phyloP scores from a whole-genome alignment of 345 rosid genomes.

The Hypericum androsaemum region DNA sequence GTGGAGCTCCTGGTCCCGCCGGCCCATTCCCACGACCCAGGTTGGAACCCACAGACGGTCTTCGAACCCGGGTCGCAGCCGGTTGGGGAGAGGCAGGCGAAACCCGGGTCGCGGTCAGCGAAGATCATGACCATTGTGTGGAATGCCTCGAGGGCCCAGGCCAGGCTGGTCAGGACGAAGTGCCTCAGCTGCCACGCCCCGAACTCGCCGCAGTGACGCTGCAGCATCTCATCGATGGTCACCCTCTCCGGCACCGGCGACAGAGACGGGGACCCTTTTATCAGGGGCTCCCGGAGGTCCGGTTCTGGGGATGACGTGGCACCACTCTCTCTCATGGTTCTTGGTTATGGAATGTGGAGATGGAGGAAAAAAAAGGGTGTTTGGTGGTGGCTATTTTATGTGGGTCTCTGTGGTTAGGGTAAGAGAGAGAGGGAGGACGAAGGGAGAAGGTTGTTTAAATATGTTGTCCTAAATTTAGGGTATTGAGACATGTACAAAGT shows the following conservation, averaged over 20 bases:
- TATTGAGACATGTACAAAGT: too few species aligned
- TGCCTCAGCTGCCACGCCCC: conserved; percentile 84
- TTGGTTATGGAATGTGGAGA: too few species aligned
- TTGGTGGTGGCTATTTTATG: too few species aligned
- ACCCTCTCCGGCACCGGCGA: conserved; percentile 24
- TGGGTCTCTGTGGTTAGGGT: too few species aligned
- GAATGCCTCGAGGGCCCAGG: conserved; percentile 88
- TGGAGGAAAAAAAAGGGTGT: too few species aligned
- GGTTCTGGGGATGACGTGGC: neutral
- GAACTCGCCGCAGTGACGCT: conserved; percentile 73
- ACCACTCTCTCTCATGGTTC: too few species aligned
- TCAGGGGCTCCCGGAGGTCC: neutral
- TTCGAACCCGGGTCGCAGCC: conserved; percentile 34
- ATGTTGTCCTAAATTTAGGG: too few species aligned
- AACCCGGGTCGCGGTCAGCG: conserved; percentile 66
- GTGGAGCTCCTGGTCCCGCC: conserved; percentile 62
- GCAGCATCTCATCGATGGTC: conserved; percentile 67
- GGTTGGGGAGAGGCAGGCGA: conserved; percentile 26
- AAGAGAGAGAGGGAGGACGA: too few species aligned
- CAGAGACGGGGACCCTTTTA: neutral
- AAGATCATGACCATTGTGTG: conserved; percentile 96
- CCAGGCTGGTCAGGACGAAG: conserved; percentile 68
- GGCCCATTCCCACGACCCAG: conserved; percentile 69
- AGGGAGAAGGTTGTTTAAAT: too few species aligned
- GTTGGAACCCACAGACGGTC: conserved; percentile 37